Base-by-base conservation (phyloP, 257 asterid genomes). In the Nicotiana undulata region DNA sequence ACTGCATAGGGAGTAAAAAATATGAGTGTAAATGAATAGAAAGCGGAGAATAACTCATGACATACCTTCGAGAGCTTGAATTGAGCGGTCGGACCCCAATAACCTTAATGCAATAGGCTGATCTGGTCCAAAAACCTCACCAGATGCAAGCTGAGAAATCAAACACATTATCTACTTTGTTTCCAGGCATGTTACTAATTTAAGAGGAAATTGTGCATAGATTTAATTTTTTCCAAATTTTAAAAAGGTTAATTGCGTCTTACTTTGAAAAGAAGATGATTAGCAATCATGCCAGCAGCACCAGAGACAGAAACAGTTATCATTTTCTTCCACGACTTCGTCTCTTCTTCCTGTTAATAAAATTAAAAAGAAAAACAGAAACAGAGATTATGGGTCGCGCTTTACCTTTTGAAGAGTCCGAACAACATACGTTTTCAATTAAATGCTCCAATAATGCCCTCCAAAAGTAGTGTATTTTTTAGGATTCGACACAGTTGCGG, bases 261-360 rank as follows among this genome's bases (percentile, higher is more conserved):
- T 87, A 94, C 98, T 88, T 94, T 92, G 82, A 96, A 96, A 81
- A 96, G 99, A 84, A 96, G 98, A 85, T 96, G 98, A 84, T 94
- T 94, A 64, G 99, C 88, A 67, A 96, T 96, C 98, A 92, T 96
- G 84, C 99, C 98, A 3, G 99, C 98, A 70, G 99, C 99, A 80
- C 99, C 99, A 0, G 99, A 96, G 49, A 96, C 98, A 65, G 97
- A 92, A 80, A 96, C 16, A 18, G 88, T 96, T 24, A 94, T 89
- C 85, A 93, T 5, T 82, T 96, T 94, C 91, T 96, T 96, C 99
- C 99, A 96, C 34, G 96, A 93, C 78, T 84, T 85, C 4, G 97
- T 91, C 90, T 94, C 98, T 85, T 96, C 97, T 83, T 96, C 98
- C 99, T 96, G 92, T 18, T 72, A 72, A 72, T 18, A 20, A 9